phyloP scores from a whole-genome alignment of 352 stramenopile species.

The Hyaloperonospora arabidopsidis region DNA sequence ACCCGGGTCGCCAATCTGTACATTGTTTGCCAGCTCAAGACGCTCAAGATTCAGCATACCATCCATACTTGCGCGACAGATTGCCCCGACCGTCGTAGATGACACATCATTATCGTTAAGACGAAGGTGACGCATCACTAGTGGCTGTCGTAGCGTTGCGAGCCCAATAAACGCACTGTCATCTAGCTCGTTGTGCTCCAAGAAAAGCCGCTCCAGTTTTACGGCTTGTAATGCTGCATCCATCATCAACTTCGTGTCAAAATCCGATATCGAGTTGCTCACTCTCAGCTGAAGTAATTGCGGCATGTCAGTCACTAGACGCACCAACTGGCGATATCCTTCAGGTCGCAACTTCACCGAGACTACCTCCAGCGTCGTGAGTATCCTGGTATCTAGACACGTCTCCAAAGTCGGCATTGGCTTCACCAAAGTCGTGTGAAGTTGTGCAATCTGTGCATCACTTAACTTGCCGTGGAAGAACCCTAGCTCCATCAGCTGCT shows the following conservation, averaged over 20 bases:
- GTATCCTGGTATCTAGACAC: slow-evolving; percentile 12
- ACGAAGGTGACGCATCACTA: slow-evolving; percentile 39
- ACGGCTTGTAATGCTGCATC: slow-evolving; percentile 30
- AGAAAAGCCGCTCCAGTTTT: slow-evolving; percentile 38
- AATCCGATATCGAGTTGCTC: slow-evolving; percentile 51
- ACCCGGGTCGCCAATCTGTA: slow-evolving; percentile 50
- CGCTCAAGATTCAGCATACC: slow-evolving; percentile 39
- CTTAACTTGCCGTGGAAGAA: slow-evolving; percentile 71
- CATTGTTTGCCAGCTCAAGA: slow-evolving; percentile 63
- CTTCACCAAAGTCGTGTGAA: slow-evolving; percentile 26
- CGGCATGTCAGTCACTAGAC: slow-evolving; percentile 31
- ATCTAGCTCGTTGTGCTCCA: slow-evolving; percentile 76
- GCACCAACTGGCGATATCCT: slow-evolving; percentile 39
- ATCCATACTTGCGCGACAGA: slow-evolving; percentile 42
- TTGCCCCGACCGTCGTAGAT: slow-evolving; percentile 31
- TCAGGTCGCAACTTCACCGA: slow-evolving; percentile 54
- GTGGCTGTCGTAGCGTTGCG: slow-evolving; percentile 9
- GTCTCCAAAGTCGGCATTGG: slow-evolving; percentile 7
- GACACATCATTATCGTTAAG: slow-evolving; percentile 61
- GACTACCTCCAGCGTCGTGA: slow-evolving; percentile 51
- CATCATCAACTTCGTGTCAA: slow-evolving; percentile 47
- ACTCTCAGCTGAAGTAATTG: slow-evolving; percentile 42
- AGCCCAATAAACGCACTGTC: slow-evolving; percentile 50
- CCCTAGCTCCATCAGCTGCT: slow-evolving; percentile 37
- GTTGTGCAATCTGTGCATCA: slow-evolving; percentile 34